Base-by-base conservation (phyloP, 768 basidiomycete genomes). In the Pulveroboletus sp. region DNA sequence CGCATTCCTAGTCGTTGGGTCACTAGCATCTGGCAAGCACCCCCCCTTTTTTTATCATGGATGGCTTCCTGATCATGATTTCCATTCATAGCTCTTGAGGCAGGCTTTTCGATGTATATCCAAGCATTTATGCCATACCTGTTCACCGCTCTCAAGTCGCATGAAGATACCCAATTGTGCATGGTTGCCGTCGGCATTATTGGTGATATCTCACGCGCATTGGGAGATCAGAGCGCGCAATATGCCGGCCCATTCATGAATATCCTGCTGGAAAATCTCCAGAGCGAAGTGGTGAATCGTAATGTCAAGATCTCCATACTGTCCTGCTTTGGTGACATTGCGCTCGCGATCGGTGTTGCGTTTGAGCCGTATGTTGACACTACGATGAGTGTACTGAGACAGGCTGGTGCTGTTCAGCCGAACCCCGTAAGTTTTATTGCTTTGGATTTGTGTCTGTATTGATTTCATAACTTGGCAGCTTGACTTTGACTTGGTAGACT, bases 271-370 rank as follows among this genome's bases (percentile, higher is more conserved):
- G 90, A 94, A 67, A 92, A 95, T 59, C 74, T 99, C 32, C 88
- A 91, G 67, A 92, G 89, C 57, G 85, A 94, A 0, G 83, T 93
- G 20, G 75, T 99, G 48, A 90, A 92, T 62, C 81, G 95, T 40
- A 89, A 88, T 55, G 97, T 97, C 66, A 99, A 99, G 77, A 94
- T 97, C 34, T 85, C 89, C n/a, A 90, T 98, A 60, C 70, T 98
- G 51, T 85, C 90, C 12, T 93, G 91, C 70, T 97, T 99, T 60
- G 97, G 95, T 19, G 97, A 99, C 63, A 87, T 99, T 56, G 95
- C 94, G 9, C 76, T 98, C 10, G 94, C 97, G 1, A 86, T 97
- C 53, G 91, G 91, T 2, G 73, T 82, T 12, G 72, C 75, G 7
- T 99, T 97, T 68, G 87, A 88, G 60, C 93, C 92, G 0, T 99